Evolutionary conservation across 1,284 basidiomycete species (phyloP), one percentile per base, ranked within the genome.

Genomic region (Coriolopsis trogii): DNA sequence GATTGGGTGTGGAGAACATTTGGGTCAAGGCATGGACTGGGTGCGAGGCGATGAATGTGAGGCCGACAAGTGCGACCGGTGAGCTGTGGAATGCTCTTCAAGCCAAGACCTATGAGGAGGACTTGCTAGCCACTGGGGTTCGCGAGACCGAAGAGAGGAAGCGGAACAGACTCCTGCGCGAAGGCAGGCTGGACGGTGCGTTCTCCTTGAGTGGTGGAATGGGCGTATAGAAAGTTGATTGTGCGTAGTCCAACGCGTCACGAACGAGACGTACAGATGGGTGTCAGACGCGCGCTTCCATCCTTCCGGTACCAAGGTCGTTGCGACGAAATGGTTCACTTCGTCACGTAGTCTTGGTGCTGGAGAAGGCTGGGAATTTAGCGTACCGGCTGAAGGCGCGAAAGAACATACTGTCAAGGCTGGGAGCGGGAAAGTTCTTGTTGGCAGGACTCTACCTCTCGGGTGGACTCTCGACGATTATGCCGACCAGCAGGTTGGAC

Each of bases 321-420:
- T 88, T 46, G 83, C 86, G 7, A 87, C 85, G 8, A 89, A 89
- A 63, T 87, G 87, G 85, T 87, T 85, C 58, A 85, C 81, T 18
- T 80, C 79, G 8, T 61, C 51, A 5, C 79, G 86, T 10, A 83
- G 81, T 41, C 70, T 89, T 20, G 82, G 81, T 37, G 85, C 85
- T 1, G 85, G 85, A 3, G 87, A 89, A 72, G 84, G 80, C 33
- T 89, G 87, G 87, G 75, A 81, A 60, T 89, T 83, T 55, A 26
- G 67, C 6, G 70, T 84, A 20, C 81, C 81, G 9, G 63, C 67
- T 23, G 28, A 63, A 7, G 31, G 66, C 6, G 52, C 67, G 59
- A 18, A 56, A 39, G 45, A 41, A 37, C 28, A 54, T 52, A 37
- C 65, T 49, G 73, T 84, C 46, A 56, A 66, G 41, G 71, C 62